These are phyloP conservation scores for Sarocladiaceae sp. DNA, from an alignment of 2,329 filamentous ascomycete species.

Conservation along the genomic window DNA sequence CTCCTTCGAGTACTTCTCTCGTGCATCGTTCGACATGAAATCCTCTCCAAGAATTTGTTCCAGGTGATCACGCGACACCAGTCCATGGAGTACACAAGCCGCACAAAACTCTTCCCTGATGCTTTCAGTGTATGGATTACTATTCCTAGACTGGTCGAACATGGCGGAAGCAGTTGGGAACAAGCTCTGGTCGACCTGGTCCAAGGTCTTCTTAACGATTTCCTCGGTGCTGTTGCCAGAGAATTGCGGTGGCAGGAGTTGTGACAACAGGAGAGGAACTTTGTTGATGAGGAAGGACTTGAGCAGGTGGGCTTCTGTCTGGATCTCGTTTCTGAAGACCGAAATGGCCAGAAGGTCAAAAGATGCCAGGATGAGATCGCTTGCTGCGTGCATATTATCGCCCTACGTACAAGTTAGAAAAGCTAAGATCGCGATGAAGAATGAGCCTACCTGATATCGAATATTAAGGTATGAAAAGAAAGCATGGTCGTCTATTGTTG, in stretches of 20 bases:
- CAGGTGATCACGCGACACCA: constrained; percentile 76
- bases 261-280: constrained; percentile 47
- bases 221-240: constrained; percentile 72
- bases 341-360: constrained; percentile 89
- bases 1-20: constrained; percentile 71
- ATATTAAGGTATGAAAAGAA: constrained; percentile 80
- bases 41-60: constrained; percentile 79
- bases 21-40: constrained; percentile 71
- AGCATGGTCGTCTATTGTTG: constrained; percentile 74
- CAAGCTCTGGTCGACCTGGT: constrained; percentile 76
- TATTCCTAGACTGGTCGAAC: constrained; percentile 55
- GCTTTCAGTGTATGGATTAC: constrained; percentile 53
- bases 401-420: no score
- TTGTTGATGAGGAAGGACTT: constrained; percentile 81
- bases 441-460: constrained; percentile 65
- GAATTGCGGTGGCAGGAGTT: constrained; percentile 59
- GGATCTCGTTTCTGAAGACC: constrained; percentile 61
- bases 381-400: constrained; percentile 70
- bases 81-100: constrained; percentile 79
- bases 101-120: constrained; percentile 76
- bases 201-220: constrained; percentile 66
- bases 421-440: no score
- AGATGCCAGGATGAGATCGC: constrained; percentile 80
- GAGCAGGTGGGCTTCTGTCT: constrained; percentile 63
- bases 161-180: constrained; percentile 59